A percentile compares a stretch with the other conserved stretches of the same genome.
These are phyloP conservation scores for Mitragyna speciosa DNA, from an alignment of 257 asterid species.

Conservation along the genomic window DNA sequence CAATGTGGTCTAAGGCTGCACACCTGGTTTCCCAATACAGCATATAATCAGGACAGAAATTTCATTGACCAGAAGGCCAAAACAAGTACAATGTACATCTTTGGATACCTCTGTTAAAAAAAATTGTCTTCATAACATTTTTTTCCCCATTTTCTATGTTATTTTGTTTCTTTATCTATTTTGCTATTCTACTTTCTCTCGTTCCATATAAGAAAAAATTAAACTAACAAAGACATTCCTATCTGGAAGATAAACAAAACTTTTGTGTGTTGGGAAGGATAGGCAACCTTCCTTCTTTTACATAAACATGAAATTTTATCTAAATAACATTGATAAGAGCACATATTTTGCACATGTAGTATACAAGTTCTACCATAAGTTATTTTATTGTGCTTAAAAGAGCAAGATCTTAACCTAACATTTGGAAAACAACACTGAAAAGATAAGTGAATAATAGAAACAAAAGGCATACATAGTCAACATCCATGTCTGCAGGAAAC, in stretches of 20 bases:
- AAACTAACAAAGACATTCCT: background rate
- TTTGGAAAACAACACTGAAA: constrained; percentile 13
- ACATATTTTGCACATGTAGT: background rate
- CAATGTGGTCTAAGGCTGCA: background rate
- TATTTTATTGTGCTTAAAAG: background rate
- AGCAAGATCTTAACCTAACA: constrained; percentile 2
- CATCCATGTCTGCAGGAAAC: constrained; percentile 79
- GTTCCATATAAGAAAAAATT: background rate
- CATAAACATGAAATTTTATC: background rate
- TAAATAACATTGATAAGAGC: too few relatives aligned
- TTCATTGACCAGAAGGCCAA: background rate
- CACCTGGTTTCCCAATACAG: background rate
- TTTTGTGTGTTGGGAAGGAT: background rate
- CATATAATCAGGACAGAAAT: background rate
- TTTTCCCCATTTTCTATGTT: background rate
- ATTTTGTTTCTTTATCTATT: background rate
- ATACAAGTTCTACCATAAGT: background rate
- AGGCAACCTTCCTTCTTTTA: background rate
- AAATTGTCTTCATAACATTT: too few relatives aligned
- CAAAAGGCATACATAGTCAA: constrained; percentile 59
- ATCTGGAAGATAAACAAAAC: background rate
- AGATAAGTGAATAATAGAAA: constrained; percentile 13
- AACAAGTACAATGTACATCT: background rate
- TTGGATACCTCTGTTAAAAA: too few relatives aligned
- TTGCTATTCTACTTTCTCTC: background rate